These are phyloP conservation scores for Geotrichum citri-aurantii DNA, from an alignment of 1,139 yeast genomes.

Conservation along the genomic window DNA sequence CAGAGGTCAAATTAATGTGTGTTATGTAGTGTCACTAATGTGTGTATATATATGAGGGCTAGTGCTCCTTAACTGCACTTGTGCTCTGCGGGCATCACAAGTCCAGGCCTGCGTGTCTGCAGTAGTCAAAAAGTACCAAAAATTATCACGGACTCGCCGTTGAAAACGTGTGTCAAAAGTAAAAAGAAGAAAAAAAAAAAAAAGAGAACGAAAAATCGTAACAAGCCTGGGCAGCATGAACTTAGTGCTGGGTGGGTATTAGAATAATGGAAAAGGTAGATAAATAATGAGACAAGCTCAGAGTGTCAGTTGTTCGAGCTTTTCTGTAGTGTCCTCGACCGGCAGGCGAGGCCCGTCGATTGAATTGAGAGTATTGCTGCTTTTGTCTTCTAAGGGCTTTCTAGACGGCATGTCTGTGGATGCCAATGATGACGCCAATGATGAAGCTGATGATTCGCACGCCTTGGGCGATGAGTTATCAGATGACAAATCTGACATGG, in stretches of 20 bases:
- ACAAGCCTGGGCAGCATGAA: background rate
- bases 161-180: background rate
- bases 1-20: background rate
- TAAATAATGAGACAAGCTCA: background rate
- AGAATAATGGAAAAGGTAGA: background rate
- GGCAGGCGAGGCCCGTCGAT: background rate
- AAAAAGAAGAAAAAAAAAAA: background rate
- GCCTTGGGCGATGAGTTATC: background rate
- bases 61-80: background rate
- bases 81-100: background rate
- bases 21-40: background rate
- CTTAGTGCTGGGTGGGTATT: background rate
- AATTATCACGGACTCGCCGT: background rate
- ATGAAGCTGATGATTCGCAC: background rate
- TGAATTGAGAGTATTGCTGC: background rate
- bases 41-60: background rate
- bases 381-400: background rate
- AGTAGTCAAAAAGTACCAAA: background rate
- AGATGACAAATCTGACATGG: background rate
- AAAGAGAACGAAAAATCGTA: background rate
- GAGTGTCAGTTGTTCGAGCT: background rate
- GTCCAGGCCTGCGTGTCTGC: background rate
- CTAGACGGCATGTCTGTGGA: background rate
- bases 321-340: background rate
- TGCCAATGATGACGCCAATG: background rate